Conservation (phyloP, 129 eudicot genomes). For the Deinandra increscens region DNA sequence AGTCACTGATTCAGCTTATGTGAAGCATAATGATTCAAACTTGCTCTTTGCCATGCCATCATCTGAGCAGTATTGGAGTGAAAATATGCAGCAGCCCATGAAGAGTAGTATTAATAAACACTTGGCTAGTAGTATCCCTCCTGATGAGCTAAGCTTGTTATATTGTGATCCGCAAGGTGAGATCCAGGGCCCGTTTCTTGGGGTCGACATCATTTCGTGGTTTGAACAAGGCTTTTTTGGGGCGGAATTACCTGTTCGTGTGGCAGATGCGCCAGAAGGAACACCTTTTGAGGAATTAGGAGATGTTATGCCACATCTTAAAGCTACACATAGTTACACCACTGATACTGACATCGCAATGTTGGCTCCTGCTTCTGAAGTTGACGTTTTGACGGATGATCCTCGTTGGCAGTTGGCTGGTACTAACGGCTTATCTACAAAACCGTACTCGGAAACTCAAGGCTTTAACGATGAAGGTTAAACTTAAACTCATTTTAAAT, state of each 20-base stretch:
- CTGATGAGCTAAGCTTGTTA: conserved; percentile 74
- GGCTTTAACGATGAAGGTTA: conserved; percentile 74
- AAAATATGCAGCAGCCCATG: conserved; percentile 28
- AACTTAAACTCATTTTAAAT: conserved; percentile 4
- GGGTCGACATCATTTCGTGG: conserved; percentile 92
- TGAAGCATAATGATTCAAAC: conserved; percentile 43
- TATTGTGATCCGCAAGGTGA: conserved; percentile 97
- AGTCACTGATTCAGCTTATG: conserved; percentile 35
- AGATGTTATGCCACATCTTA: conserved; percentile 74
- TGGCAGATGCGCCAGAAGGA: conserved; percentile 74
- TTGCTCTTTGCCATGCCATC: conserved; percentile 37
- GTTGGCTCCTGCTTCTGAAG: conserved; percentile 33
- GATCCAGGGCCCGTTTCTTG: conserved; percentile 97
- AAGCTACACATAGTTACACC: conserved; percentile 36
- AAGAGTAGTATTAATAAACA: conserved; percentile 33
- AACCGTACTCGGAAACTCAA: conserved; percentile 44
- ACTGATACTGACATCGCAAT: conserved; percentile 25
- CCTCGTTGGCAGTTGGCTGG: conserved; percentile 53
- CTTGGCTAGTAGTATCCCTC: conserved; percentile 41
- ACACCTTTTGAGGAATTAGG: conserved; percentile 74
- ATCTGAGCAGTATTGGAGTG: conserved; percentile 48
- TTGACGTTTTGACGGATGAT: conserved; percentile 40
- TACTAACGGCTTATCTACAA: conserved; percentile 43
- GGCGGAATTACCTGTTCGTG: conserved; percentile 70
- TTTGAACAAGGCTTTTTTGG: conserved; percentile 95